Evolutionary conservation across 257 asterid species (phyloP), one percentile per base, ranked within the genome.

Genomic region (Cynanchum wilfordii): DNA sequence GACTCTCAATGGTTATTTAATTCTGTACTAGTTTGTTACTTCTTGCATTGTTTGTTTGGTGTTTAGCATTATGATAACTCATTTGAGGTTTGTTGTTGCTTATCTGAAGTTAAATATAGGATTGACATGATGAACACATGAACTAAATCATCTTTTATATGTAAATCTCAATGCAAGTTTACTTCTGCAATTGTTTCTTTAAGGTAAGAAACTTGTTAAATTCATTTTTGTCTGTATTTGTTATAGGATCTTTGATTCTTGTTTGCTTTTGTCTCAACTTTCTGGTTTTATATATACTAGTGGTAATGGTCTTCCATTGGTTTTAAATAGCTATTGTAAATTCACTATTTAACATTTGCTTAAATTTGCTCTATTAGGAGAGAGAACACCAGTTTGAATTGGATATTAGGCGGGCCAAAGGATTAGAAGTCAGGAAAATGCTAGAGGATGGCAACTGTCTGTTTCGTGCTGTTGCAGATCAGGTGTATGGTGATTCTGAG

Each of bases 381-480:
- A 90, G 96, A 82, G 99, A 95, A 58, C 96, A 73, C 74, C 94
- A 89, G 79, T 95, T 95, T 79, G 99, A 83, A 87, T 82, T 88
- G 73, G 98, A 92, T 70, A 74, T 95, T 75, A 86, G 97, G 78
- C 90, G 97, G 69, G 90, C 77, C 56, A 89, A 88, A 88, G 96
- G 98, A 65, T 82, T 92, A 79, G 99, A 95, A 83, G 96, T 95
- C 74, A 92, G 89, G 79, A 95, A 84, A 84, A 95, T 95, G 99
- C 71, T 87, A 40, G 97, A 89, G 84, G 99, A 95, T 69, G 99
- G 99, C 57, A 95, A 95, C 84, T 95, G 99, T 76, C 96, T 95
- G 70, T 95, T 95, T 66, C 96, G 99, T 76, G 98, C 99, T 78
- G 99, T 95, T 84, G 98, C 97, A 30, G 96, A 95, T 84, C 98